Conservation (phyloP, 2,329 filamentous ascomycete species). For the Bisporella sp. region DNA sequence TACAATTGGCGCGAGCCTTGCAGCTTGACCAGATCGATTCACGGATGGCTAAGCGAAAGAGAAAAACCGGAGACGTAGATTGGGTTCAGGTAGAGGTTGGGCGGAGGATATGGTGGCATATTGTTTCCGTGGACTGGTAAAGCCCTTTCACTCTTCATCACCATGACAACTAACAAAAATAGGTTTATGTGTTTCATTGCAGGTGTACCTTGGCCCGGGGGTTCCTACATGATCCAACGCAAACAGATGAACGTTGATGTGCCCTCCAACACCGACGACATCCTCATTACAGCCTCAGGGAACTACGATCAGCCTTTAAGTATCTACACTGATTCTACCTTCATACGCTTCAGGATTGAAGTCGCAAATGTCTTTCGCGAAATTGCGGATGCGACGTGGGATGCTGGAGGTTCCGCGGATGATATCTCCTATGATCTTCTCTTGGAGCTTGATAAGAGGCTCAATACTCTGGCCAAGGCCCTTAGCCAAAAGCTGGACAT, state of each 20-base stretch:
- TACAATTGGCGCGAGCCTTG: slow-evolving; percentile 20
- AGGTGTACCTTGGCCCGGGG: neutral
- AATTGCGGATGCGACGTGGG: neutral
- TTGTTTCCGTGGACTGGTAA: slow-evolving; percentile 31
- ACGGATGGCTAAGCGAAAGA: slow-evolving; percentile 11
- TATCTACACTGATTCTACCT: neutral
- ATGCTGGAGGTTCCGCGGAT: neutral
- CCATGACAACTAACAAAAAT: neutral
- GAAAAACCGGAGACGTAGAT: slow-evolving; percentile 13
- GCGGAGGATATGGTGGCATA: slow-evolving; percentile 35
- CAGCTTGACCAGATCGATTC: slow-evolving; percentile 16
- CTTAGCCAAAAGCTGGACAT: too few relatives aligned
- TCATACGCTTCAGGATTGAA: neutral
- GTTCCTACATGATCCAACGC: neutral
- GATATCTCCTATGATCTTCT: neutral
- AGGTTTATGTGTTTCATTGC: neutral
- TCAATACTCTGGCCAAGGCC: neutral
- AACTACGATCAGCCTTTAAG: neutral
- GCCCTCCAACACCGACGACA: neutral
- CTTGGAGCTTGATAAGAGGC: neutral
- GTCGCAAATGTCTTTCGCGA: neutral
- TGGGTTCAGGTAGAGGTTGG: slow-evolving; percentile 28
- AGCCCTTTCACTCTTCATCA: neutral
- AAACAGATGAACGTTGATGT: neutral
- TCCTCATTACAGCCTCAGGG: neutral